Evolutionary conservation across 106 monocot genomes (phyloP), one percentile per base, ranked within the genome.

Genomic region (Amphibolis antarctica): DNA sequence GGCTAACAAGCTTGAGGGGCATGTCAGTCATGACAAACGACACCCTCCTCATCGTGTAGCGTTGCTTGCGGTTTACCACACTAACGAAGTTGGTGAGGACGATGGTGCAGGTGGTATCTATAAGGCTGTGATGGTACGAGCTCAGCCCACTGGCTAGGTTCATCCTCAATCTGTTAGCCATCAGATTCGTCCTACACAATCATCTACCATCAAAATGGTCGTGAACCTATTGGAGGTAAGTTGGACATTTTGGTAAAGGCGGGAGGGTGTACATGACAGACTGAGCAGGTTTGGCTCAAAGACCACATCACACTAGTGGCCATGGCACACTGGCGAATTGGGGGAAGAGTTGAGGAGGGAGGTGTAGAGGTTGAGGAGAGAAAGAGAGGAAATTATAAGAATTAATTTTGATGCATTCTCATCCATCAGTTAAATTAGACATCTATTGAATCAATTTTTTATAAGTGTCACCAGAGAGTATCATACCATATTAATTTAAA

Each of bases 91-190:
- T 71, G 20, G 50, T 42, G 5, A 71, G 60, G 31, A 60, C 17
- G 70, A 71, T 71, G 9, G 70, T 62, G 12, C 70, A 18, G 12
- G 50, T 53, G 28, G 52, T 61, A 9, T 60, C 23, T 20, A 71
- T 36, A 25, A 71, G 12, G 46, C 70, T 62, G 24, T 71, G 62
- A 43, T 71, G 70, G 50, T 71, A 71, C 14, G 69, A 69, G 3
- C 69, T 59, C n/a, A 59, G 69, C 26, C n/a, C n/a, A n/a, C n/a
- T n/a, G n/a, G n/a, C n/a, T n/a, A 59, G 69, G 18, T 69, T 69
- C 5, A 62, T 60, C 25, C 70, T 49, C 23, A 62, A 62, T 1
- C 70, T 62, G 22, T 62, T 71, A 1, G 70, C 70, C 30, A 62
- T 71, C 6, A 71, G 70, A 54, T 71, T 71, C 4, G 50, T 62